Percentiles rank a stretch among this genome's conserved stretches.
Evolutionary conservation across 805 yeast genomes (phyloP).

Genomic region (Candida namnaoensis): DNA sequence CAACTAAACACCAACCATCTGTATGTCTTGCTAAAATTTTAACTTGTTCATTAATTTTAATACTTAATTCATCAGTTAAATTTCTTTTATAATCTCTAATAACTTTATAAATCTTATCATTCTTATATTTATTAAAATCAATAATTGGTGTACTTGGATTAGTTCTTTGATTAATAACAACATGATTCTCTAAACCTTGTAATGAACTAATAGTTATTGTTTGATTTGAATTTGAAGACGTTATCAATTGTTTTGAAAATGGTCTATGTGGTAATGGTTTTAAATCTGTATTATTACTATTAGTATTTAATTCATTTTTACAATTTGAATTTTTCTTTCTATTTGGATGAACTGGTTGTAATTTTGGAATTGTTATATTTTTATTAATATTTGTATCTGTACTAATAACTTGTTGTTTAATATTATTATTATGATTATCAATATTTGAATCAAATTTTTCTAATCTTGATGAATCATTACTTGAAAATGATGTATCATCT

Average conservation of each 20-base stretch:
- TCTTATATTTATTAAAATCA: slow-evolving; percentile 3
- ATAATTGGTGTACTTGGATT: slow-evolving; percentile 13
- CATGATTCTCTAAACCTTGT: slow-evolving; percentile 13
- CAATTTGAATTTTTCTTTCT: slow-evolving; percentile 1
- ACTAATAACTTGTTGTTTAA: slow-evolving; percentile 8
- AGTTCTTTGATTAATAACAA: slow-evolving; percentile 2
- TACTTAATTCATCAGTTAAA: slow-evolving; percentile 26
- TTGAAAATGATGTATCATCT: neutral
- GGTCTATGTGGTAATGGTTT: slow-evolving; percentile 16
- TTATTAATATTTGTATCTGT: slow-evolving; percentile 1
- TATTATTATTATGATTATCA: neutral
- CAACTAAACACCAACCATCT: slow-evolving; percentile 36
- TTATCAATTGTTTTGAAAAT: neutral
- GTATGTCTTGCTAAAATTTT: slow-evolving; percentile 29
- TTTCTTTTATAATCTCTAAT: slow-evolving; percentile 18
- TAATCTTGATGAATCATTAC: neutral
- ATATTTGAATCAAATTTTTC: too few relatives aligned
- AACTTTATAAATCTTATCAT: slow-evolving; percentile 13
- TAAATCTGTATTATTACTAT: neutral
- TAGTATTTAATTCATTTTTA: neutral
- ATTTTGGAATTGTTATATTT: slow-evolving; percentile 5
- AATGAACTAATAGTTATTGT: slow-evolving; percentile 1
- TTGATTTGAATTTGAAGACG: too few relatives aligned
- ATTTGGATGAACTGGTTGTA: slow-evolving; percentile 4
- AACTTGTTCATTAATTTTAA: slow-evolving; percentile 22